phyloP scores from a whole-genome alignment of 345 rosid genomes.

The Bretschneidera sinensis region DNA sequence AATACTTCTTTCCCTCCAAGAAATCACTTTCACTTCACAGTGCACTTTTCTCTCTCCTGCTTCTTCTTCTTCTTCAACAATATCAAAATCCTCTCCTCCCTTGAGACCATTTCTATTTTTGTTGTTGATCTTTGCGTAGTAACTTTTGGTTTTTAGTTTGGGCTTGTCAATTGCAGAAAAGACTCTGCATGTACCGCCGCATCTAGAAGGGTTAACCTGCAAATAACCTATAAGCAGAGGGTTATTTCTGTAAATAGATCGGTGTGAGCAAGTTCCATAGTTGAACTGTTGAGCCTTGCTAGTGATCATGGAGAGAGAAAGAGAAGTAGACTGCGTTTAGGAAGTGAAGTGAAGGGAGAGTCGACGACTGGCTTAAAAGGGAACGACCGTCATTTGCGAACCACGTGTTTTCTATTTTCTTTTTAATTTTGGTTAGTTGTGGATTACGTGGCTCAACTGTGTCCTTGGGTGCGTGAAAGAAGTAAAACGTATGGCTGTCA shows the following conservation, averaged over 20 bases:
- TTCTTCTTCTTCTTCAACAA: slow-evolving; percentile 29
- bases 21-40: slow-evolving; percentile 77
- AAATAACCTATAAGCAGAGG: not conserved
- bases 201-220: not conserved
- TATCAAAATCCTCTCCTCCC: slow-evolving; percentile 8
- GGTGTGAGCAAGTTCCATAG: not conserved
- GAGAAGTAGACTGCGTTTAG: too few species aligned
- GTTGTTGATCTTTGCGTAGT: not conserved
- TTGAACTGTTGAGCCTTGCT: not conserved
- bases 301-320: not conserved
- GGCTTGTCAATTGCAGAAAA: not conserved
- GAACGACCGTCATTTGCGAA: too few species aligned
- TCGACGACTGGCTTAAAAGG: too few species aligned
- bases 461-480: too few species aligned
- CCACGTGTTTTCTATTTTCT: too few species aligned
- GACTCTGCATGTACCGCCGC: not conserved
- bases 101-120: not conserved
- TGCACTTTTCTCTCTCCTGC: slow-evolving; percentile 49
- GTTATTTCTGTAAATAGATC: not conserved
- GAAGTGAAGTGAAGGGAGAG: too few species aligned
- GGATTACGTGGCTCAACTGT: too few species aligned
- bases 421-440: too few species aligned
- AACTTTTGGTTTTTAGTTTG: not conserved
- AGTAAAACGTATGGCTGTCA: too few species aligned
- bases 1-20: slow-evolving; percentile 89